phyloP scores from a whole-genome alignment of 768 basidiomycete species.

The Dendrothele bispora region DNA sequence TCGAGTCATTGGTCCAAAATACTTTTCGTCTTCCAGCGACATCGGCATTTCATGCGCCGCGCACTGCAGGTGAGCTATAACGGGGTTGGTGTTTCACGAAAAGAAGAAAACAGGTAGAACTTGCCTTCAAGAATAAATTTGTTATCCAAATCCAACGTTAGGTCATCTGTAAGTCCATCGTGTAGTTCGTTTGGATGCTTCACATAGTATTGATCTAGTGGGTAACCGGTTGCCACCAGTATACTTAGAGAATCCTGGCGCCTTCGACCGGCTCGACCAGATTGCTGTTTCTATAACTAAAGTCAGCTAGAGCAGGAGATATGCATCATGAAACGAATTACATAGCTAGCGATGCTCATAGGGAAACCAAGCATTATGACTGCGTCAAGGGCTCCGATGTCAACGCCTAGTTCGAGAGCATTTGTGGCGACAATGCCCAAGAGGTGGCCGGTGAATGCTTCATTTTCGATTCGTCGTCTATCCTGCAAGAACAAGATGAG shows the following conservation, averaged over 20 bases:
- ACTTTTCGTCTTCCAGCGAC: conserved; percentile 58
- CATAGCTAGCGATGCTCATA: conserved; percentile 75
- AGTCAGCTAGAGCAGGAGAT: neutral
- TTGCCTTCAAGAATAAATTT: conserved; percentile 68
- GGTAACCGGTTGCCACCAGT: conserved; percentile 65
- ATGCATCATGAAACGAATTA: conserved; percentile 30
- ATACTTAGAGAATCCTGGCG: conserved; percentile 77
- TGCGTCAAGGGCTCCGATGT: conserved; percentile 85
- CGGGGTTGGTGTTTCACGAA: conserved; percentile 3
- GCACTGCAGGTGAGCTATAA: conserved; percentile 76
- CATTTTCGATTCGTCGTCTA: conserved; percentile 78
- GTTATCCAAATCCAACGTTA: conserved; percentile 73
- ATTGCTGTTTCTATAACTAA: conserved; percentile 75
- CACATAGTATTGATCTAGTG: conserved; percentile 76
- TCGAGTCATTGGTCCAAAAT: conserved; percentile 66
- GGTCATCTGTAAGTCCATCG: conserved; percentile 56
- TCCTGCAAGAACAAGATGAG: conserved; percentile 44
- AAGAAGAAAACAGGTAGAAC: neutral
- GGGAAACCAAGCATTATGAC: conserved; percentile 91
- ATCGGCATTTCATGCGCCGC: conserved; percentile 87
- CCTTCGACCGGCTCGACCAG: conserved; percentile 82
- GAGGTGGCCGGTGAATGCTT: conserved; percentile 82
- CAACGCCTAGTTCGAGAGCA: conserved; percentile 89
- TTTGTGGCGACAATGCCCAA: conserved; percentile 90
- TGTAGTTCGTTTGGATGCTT: conserved; percentile 71